Base-by-base conservation (phyloP, 495 filamentous ascomycete species). In the Penicillium crystallinum region DNA sequence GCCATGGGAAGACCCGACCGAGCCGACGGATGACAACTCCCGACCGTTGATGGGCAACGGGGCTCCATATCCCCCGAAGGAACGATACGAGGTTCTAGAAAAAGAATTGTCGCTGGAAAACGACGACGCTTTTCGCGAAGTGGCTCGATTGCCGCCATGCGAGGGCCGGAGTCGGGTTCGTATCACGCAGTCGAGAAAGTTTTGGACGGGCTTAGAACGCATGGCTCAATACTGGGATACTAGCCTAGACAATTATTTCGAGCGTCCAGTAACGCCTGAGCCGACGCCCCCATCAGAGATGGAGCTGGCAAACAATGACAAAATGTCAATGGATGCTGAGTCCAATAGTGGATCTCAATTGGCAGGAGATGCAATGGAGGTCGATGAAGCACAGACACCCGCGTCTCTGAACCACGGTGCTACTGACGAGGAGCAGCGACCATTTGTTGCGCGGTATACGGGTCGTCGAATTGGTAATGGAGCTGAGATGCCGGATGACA, bases 401-500 rank as follows among this genome's bases (percentile, higher is more conserved):
- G 21, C 38, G 5, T 30, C 30, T 17, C 53, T 52, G 21, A 45
- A 21, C 48, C 47, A 25, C 9, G 35, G 12, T 22, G 33, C 30
- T 22, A 14, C 23, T 21, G 46, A 41, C 11, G 41, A 50, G 47
- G 47, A 57, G 35, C 43, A 35, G 21, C 2, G 15, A 3, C 39
- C 48, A 8, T 34, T 52, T n/a, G 65, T 70, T 15, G 33, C 22
- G 1, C 62, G 52, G 58, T 81, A 81, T 54, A 77, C 68, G 9
- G 77, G 77, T 17, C 77, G 80, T 15, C 85, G 89, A 25, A 77
- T 78, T 6, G 78, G 76, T 6, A 69, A 81, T 15, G 89, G 89
- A 17, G 57, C 70, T 9, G 81, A 88, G 51, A 91, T 95, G 83
- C 91, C 91, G 3, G 72, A 84, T 17, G 83, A 87, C 37, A 81